phyloP scores from a whole-genome alignment of 352 stramenopile genomes.

The Globisporangium carolinianum region DNA sequence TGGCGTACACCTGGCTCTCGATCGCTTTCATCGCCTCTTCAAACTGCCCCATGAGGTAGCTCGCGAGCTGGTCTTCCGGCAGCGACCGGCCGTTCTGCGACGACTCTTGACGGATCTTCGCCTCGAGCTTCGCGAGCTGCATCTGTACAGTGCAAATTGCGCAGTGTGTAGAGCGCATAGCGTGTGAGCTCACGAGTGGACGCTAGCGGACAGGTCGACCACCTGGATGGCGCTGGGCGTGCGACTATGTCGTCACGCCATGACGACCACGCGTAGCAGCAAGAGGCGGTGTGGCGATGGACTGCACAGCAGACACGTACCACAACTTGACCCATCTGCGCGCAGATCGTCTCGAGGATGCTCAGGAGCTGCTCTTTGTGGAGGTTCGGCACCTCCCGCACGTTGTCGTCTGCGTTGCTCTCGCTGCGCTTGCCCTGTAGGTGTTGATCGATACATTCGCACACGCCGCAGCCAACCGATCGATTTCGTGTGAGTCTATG shows the following conservation, averaged over 20 bases:
- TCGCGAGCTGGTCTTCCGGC: constrained; percentile 79
- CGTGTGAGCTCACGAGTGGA: too few species aligned
- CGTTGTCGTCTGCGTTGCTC: constrained; percentile 42
- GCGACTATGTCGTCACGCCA: too few species aligned
- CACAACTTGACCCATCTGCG: constrained; percentile 86
- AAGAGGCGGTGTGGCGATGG: not conserved
- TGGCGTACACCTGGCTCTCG: constrained; percentile 83
- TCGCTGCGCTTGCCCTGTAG: constrained; percentile 43
- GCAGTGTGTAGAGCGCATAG: too few species aligned
- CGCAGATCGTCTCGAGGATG: constrained; percentile 84
- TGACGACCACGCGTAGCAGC: too few species aligned
- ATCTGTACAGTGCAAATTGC: constrained; percentile 29
- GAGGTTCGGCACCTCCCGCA: constrained; percentile 75
- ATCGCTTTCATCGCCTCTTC: constrained; percentile 88
- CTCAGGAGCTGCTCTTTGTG: constrained; percentile 84
- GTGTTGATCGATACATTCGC: not conserved
- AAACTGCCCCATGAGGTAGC: constrained; percentile 87
- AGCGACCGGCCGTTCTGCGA: constrained; percentile 75
- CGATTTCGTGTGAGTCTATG: not conserved
- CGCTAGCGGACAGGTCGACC: too few species aligned
- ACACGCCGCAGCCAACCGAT: not conserved
- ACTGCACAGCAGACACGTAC: constrained; percentile 24
- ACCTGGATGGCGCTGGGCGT: too few species aligned
- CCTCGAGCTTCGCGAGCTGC: constrained; percentile 82
- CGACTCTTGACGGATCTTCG: constrained; percentile 85